These are phyloP conservation scores for Scopulariopsis brevicaulis DNA, from an alignment of 2,329 filamentous ascomycete genomes.

Conservation along the genomic window DNA sequence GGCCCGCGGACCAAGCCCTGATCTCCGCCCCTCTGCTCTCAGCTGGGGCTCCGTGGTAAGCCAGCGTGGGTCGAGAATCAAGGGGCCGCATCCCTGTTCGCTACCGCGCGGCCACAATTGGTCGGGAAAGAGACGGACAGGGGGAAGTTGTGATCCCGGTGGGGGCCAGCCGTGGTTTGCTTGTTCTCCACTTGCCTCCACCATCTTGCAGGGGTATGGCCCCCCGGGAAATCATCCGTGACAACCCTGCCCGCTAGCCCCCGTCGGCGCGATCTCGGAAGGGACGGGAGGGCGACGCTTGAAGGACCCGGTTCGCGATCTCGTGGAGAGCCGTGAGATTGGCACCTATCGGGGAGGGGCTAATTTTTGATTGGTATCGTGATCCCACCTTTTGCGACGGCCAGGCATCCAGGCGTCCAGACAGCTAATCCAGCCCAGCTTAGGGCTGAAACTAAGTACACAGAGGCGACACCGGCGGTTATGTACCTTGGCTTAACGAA, in stretches of 20 bases:
- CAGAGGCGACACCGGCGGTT: not conserved
- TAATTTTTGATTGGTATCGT: no score
- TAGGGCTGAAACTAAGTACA: not conserved
- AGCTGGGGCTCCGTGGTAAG: not conserved
- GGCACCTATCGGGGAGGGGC: no score
- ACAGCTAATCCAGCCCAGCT: not conserved
- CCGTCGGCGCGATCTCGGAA: no score
- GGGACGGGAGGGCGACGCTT: no score
- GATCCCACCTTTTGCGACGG: not conserved
- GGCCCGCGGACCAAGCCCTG: not conserved
- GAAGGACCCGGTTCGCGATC: no score
- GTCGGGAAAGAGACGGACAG: not conserved
- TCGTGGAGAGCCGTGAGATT: no score
- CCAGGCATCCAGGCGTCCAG: not conserved
- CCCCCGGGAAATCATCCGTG: no score
- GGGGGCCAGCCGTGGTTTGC: not conserved
- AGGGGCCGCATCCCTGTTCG: not conserved
- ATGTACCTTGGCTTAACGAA: no score
- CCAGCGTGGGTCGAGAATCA: not conserved
- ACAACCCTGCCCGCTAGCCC: no score
- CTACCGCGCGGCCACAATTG: not conserved
- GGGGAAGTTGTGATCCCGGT: not conserved
- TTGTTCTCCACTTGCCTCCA: not conserved
- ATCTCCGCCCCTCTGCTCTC: not conserved
- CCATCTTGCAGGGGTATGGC: no score